Evolutionary conservation across 2,329 filamentous ascomycete genomes (phyloP).

Genomic region (Periconia sp.): DNA sequence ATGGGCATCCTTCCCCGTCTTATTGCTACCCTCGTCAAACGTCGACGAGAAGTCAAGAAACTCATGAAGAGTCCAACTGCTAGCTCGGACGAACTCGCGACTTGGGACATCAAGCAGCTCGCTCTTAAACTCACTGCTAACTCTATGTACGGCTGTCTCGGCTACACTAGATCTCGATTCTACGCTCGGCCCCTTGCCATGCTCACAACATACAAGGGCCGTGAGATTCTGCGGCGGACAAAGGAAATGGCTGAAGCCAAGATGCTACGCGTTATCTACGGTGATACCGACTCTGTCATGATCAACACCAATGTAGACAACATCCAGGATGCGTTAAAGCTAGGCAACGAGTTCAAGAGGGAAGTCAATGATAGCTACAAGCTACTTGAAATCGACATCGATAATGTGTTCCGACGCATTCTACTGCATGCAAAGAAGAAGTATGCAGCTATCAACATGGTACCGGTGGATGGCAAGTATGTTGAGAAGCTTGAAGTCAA

Average conservation of each 20-base stretch:
- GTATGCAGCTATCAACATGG: constrained; percentile 94
- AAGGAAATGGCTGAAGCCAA: constrained; percentile 94
- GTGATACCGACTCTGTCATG: constrained; percentile 99
- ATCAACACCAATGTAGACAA: constrained; percentile 98
- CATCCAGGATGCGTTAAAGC: constrained; percentile 85
- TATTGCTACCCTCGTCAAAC: constrained; percentile 88
- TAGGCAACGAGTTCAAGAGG: constrained; percentile 93
- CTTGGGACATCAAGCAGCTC: constrained; percentile 98
- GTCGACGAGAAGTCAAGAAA: constrained; percentile 90
- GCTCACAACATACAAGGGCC: constrained; percentile 94
- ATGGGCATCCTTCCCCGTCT: constrained; percentile 88
- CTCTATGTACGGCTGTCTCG: constrained; percentile 99
- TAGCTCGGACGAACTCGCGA: constrained; percentile 82
- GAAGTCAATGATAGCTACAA: constrained; percentile 93
- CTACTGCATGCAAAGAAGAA: constrained; percentile 98
- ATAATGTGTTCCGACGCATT: constrained; percentile 94
- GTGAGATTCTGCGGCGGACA: constrained; percentile 94
- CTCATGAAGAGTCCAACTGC: constrained; percentile 95
- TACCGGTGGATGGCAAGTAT: constrained; percentile 86
- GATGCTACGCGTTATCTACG: constrained; percentile 93
- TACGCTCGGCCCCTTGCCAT: constrained; percentile 94
- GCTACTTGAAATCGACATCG: constrained; percentile 95
- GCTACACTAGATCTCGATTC: constrained; percentile 95
- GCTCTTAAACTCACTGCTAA: constrained; percentile 97
- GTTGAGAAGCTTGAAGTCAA: constrained; percentile 97